Evolutionary conservation across 768 basidiomycete genomes (phyloP).

Genomic region (Russula emetica): DNA sequence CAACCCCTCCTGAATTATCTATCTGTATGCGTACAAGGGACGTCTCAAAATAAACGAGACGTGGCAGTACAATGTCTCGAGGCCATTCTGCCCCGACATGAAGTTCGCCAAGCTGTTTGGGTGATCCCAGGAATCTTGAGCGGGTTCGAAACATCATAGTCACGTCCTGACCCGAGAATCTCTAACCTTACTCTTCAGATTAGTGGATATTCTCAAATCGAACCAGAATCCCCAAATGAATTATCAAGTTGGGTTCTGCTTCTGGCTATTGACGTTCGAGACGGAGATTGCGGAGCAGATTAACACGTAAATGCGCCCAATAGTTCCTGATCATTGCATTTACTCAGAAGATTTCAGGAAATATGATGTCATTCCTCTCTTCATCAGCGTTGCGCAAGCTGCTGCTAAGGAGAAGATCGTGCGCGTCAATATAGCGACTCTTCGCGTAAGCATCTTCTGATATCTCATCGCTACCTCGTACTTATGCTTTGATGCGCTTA

Average conservation of each 20-base stretch:
- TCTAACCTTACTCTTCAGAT: conserved; percentile 40
- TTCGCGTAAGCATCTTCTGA: conserved; percentile 51
- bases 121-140: conserved; percentile 57
- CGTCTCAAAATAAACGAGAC: conserved; percentile 68
- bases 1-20: conserved; percentile 37
- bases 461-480: background rate
- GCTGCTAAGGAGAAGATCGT: conserved; percentile 98
- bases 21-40: conserved; percentile 34
- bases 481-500: conserved; percentile 17
- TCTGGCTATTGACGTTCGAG: conserved; percentile 95
- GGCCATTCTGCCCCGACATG: conserved; percentile 73
- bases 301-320: conserved; percentile 59
- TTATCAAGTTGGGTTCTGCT: conserved; percentile 88
- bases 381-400: conserved; percentile 77
- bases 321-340: background rate
- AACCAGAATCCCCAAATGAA: conserved; percentile 89
- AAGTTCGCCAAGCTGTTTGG: conserved; percentile 82
- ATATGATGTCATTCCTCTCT: conserved; percentile 81
- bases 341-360: conserved; percentile 48
- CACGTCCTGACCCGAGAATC: conserved; percentile 7
- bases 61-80: conserved; percentile 90
- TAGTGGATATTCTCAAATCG: conserved; percentile 77
- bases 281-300: conserved; percentile 77
- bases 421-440: conserved; percentile 87
- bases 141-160: conserved; percentile 46